Percentiles rank a stretch among this genome's conserved stretches.
Conservation (phyloP, 352 stramenopile species). For the Elongisporangium prolatum region DNA sequence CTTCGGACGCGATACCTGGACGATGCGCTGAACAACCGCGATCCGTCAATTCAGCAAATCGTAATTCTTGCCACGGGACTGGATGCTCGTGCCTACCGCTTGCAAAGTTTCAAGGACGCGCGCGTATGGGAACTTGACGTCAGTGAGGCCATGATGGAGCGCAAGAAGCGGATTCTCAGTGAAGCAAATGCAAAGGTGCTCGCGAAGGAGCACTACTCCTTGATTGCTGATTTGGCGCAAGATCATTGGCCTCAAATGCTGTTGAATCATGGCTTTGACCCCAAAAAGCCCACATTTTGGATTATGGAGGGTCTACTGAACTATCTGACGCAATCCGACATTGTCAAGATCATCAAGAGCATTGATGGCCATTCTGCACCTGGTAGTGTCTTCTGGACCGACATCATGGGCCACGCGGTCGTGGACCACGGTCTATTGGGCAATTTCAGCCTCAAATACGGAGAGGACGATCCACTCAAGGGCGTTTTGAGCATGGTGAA, state of each 20-base stretch:
- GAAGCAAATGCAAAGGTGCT: slow-evolving; percentile 21
- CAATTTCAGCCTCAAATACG: slow-evolving; percentile 17
- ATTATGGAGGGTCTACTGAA: slow-evolving; percentile 44
- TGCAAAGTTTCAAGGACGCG: slow-evolving; percentile 30
- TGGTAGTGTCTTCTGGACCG: slow-evolving; percentile 42
- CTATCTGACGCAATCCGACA: slow-evolving; percentile 32
- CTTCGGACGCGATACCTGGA: slow-evolving; percentile 43
- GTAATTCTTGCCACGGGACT: slow-evolving; percentile 47
- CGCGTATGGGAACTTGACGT: slow-evolving; percentile 49
- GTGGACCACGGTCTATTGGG: neutral
- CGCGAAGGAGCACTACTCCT: slow-evolving; percentile 27
- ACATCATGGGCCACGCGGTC: slow-evolving; percentile 26
- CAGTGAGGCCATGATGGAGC: slow-evolving; percentile 31
- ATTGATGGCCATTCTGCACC: slow-evolving; percentile 44
- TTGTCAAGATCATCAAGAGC: slow-evolving; percentile 41
- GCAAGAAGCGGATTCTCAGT: slow-evolving; percentile 35
- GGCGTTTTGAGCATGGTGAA: slow-evolving; percentile 40
- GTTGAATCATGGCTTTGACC: slow-evolving; percentile 31
- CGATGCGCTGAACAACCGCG: slow-evolving; percentile 33
- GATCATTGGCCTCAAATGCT: slow-evolving; percentile 43
- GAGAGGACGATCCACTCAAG: slow-evolving; percentile 35
- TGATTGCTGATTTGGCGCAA: slow-evolving; percentile 45
- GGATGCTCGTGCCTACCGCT: slow-evolving; percentile 43
- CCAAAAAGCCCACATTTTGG: slow-evolving; percentile 48
- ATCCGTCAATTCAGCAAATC: slow-evolving; percentile 38